These are phyloP conservation scores for Fraxinus albicans DNA, from an alignment of 305 asterid genomes.

Conservation along the genomic window DNA sequence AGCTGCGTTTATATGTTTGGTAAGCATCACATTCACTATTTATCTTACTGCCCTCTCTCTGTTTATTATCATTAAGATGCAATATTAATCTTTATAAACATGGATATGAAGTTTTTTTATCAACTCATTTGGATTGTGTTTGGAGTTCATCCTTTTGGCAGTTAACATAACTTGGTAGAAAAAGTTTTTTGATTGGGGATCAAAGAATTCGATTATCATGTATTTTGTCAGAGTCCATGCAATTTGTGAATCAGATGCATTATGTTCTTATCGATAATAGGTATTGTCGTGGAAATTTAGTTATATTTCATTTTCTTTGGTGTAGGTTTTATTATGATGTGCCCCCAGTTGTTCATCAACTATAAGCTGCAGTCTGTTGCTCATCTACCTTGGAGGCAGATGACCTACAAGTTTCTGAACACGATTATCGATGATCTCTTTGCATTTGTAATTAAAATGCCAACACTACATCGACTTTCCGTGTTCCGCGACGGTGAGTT, in stretches of 20 bases:
- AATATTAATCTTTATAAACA: not conserved
- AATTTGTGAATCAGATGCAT: not conserved
- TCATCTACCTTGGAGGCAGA: slow-evolving; percentile 98
- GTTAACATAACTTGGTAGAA: not conserved
- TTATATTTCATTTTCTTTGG: slow-evolving; percentile 19
- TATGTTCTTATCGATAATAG: not conserved
- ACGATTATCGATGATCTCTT: slow-evolving; percentile 96
- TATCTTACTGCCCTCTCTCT: not conserved
- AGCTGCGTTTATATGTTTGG: slow-evolving; percentile 99
- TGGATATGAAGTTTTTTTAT: not conserved
- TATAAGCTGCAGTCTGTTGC: slow-evolving; percentile 95
- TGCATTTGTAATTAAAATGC: slow-evolving; percentile 98
- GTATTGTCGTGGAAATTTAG: not conserved
- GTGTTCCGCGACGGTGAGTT: slow-evolving; percentile 99
- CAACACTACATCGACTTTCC: slow-evolving; percentile 85
- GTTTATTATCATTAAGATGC: not conserved
- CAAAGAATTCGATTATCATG: not conserved
- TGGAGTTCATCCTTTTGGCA: not conserved
- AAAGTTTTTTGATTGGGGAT: not conserved
- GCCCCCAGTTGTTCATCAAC: slow-evolving; percentile 95
- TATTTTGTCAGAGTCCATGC: not conserved
- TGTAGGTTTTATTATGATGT: slow-evolving; percentile 98
- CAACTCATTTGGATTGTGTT: not conserved
- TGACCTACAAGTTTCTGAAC: slow-evolving; percentile 95
- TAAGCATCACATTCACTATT: slow-evolving; percentile 38